phyloP scores from a whole-genome alignment of 768 basidiomycete species.

The Polyporus arcularius region DNA sequence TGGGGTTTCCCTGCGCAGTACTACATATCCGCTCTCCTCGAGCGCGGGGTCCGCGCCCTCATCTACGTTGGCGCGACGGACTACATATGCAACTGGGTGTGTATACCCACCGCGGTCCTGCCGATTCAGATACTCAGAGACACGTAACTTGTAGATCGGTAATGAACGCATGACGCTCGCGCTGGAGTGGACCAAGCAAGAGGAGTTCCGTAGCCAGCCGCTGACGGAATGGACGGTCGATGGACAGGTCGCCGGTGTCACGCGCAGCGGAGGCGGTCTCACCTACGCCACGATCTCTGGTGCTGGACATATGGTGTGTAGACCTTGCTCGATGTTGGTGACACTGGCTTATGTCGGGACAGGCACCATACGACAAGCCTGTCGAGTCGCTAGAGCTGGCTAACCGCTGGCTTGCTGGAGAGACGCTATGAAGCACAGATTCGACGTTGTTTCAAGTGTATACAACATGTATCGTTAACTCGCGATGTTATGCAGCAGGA shows the following conservation, averaged over 20 bases:
- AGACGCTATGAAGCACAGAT: slow-evolving; percentile 9
- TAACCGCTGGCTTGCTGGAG: slow-evolving; percentile 47
- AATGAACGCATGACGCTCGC: slow-evolving; percentile 62
- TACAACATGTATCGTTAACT: no score
- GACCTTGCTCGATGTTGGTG: background rate
- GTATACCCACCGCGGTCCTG: background rate
- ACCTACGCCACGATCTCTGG: slow-evolving; percentile 63
- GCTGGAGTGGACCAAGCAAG: slow-evolving; percentile 61
- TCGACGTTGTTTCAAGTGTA: no score
- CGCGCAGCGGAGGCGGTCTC: slow-evolving; percentile 53
- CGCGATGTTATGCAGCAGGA: no score
- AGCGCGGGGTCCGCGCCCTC: slow-evolving; percentile 52
- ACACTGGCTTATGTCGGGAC: background rate
- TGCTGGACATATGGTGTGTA: slow-evolving; percentile 73
- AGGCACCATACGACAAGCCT: slow-evolving; percentile 69
- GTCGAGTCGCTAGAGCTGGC: slow-evolving; percentile 51
- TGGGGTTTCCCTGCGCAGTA: slow-evolving; percentile 30
- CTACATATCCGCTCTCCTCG: slow-evolving; percentile 55
- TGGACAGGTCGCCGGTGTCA: slow-evolving; percentile 53
- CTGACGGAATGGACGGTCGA: slow-evolving; percentile 58
- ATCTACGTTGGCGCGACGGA: slow-evolving; percentile 59
- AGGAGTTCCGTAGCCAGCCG: slow-evolving; percentile 43
- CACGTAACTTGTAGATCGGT: slow-evolving; percentile 37
- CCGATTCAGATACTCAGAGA: background rate
- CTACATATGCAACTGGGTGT: slow-evolving; percentile 57